Percentiles rank a stretch among this genome's conserved stretches.
Conservation (phyloP, 2,329 filamentous ascomycete genomes). For the Endoconidiophora polonica region DNA sequence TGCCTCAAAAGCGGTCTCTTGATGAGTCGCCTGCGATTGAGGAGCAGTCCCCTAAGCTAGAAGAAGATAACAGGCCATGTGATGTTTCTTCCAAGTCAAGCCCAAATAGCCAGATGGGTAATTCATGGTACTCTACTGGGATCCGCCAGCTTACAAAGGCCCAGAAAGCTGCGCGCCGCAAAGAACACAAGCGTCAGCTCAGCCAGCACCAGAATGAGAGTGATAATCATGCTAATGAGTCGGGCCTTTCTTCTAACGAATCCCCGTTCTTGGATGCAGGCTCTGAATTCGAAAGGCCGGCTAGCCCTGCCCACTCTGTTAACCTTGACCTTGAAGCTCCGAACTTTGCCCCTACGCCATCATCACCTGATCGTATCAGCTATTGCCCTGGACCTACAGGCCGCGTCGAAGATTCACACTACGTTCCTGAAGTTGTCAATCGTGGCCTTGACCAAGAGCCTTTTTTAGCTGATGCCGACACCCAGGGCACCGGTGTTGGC, state of each 20-base stretch:
- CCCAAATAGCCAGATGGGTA: background rate
- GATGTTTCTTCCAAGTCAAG: too few relatives aligned
- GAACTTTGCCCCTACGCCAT: background rate
- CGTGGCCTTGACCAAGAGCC: constrained; percentile 27
- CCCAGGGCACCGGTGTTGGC: constrained; percentile 54
- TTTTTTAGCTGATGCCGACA: constrained; percentile 61
- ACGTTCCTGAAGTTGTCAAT: background rate
- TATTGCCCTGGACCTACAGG: background rate
- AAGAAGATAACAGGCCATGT: too few relatives aligned
- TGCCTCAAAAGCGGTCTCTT: too few relatives aligned
- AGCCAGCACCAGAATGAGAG: too few relatives aligned
- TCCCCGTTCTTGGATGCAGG: too few relatives aligned
- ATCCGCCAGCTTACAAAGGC: background rate
- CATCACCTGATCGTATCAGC: constrained; percentile 1
- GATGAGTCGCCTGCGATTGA: too few relatives aligned
- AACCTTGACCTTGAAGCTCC: background rate
- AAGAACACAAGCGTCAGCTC: background rate
- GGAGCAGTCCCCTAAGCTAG: too few relatives aligned
- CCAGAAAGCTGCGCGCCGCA: constrained; percentile 1
- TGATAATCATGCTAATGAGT: too few relatives aligned
- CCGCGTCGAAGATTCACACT: too few relatives aligned
- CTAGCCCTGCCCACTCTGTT: background rate
- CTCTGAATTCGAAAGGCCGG: background rate
- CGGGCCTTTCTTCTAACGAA: too few relatives aligned
- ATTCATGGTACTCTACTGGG: constrained; percentile 4